Base-by-base conservation (phyloP, 106 monocot species). In the Platanthera guangdongensis region DNA sequence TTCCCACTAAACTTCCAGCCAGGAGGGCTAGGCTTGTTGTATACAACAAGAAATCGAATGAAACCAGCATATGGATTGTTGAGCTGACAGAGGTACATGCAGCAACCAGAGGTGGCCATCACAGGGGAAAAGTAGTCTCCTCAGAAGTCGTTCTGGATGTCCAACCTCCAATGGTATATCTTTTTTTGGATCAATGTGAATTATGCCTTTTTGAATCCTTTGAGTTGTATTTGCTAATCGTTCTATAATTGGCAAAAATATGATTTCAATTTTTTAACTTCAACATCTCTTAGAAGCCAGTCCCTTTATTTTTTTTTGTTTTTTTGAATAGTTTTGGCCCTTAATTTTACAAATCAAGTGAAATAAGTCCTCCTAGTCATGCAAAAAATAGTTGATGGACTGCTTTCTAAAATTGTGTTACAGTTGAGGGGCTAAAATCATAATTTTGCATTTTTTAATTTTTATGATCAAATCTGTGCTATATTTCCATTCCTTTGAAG, bases 31-130 rank as follows among this genome's bases (percentile, higher is more conserved):
- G 87, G 62, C 86, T 95, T 70, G 87, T 89, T 68, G 95, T 95
- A 12, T 95, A 92, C 60, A 95, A 88, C 76, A 95, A 81, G 72
- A 72, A 48, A 72, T 95, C 95, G 73, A 95, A 95, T 84, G 92
- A 89, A 68, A 95, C 95, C 5, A 88, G 95, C 68, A 65, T 92
- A 16, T 95, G 95, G 95, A 75, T 92, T 65, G 95, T 95, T 32
- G 83, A 95, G 80, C 80, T 95, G 11, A 79, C 92, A 75, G 92
- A 92, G 81, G 95, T 95, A 47, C 95, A 92, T 86, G 95, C 95
- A 68, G 87, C 95, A 68, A 92, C 92, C 67, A 80, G 95, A 68
- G 95, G 95, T 78, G 92, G 95, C 30, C 95, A 90, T 86, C 95
- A 95, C 68, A 86, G 95, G 86, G 95, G 95, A 62, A 92, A 92